A percentile compares a stretch with the other conserved stretches of the same genome.
Evolutionary conservation across 495 filamentous ascomycete species (phyloP).

Genomic region (Aspergillus bertholletiae): DNA sequence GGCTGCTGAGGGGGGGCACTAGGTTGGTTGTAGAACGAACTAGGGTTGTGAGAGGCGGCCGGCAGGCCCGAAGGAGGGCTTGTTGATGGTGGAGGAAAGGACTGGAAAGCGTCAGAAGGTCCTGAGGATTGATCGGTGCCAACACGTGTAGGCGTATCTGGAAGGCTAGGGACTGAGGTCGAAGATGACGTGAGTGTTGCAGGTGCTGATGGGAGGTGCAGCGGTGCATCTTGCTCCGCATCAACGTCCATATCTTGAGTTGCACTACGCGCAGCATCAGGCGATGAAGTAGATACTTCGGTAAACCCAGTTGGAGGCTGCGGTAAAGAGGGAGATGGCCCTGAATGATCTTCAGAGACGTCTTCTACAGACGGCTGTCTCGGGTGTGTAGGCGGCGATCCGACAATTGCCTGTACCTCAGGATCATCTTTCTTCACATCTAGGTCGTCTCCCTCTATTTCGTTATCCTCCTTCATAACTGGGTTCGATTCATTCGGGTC

Average conservation of each 20-base stretch:
- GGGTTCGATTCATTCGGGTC: constrained; percentile 93
- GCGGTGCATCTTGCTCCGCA: constrained; percentile 13
- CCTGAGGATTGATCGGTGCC: constrained; percentile 11
- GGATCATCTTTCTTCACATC: constrained; percentile 21
- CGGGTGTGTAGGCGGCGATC: constrained; percentile 30
- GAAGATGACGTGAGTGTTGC: constrained; percentile 26
- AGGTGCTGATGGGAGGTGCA: constrained; percentile 41
- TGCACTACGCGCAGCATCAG: constrained; percentile 17
- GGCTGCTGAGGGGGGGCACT: constrained; percentile 20
- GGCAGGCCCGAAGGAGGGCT: constrained; percentile 19
- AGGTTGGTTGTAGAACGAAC: constrained; percentile 30
- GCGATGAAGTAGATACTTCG: constrained; percentile 24
- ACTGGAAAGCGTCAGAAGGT: constrained; percentile 36
- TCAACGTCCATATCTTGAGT: constrained; percentile 19
- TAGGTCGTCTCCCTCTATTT: constrained; percentile 14
- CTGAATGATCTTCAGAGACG: constrained; percentile 49
- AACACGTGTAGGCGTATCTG: constrained; percentile 34
- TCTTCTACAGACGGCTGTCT: constrained; percentile 58
- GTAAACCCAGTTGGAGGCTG: constrained; percentile 25
- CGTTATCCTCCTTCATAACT: constrained; percentile 43
- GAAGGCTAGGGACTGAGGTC: constrained; percentile 28
- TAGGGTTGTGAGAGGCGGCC: constrained; percentile 25
- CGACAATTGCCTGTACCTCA: constrained; percentile 48
- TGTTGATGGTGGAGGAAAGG: constrained; percentile 42
- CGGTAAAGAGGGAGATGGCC: constrained; percentile 38